Evolutionary conservation across 2,329 filamentous ascomycete species (phyloP).

Genomic region (Pyricularia sp.): DNA sequence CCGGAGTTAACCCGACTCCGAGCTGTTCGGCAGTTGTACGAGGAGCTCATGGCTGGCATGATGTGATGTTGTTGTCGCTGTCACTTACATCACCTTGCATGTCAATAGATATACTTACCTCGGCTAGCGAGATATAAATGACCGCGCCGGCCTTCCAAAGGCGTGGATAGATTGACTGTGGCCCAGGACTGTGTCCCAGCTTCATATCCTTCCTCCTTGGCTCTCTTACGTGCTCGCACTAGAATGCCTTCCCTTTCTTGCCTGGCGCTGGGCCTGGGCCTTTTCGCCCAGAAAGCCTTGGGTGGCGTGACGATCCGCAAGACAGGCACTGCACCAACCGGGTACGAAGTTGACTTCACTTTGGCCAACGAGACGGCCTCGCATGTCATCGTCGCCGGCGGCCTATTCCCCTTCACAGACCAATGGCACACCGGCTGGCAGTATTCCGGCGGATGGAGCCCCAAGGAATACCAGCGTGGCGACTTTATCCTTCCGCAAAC

Average conservation of each 20-base stretch:
- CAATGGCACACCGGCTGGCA: constrained; percentile 17
- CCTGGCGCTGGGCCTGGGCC: neutral
- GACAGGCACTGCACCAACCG: constrained; percentile 15
- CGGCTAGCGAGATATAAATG: neutral
- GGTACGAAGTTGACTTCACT: constrained; percentile 18
- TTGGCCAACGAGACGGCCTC: constrained; percentile 15
- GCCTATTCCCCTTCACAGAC: constrained; percentile 17
- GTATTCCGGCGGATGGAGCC: constrained; percentile 12
- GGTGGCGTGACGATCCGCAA: constrained; percentile 14
- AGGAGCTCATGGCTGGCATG: neutral
- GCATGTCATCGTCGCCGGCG: constrained; percentile 17
- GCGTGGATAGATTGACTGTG: neutral
- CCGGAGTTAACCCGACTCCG: neutral
- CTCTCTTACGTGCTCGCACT: neutral
- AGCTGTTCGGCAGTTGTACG: neutral
- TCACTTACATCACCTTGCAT: neutral
- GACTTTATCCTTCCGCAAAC: constrained; percentile 14
- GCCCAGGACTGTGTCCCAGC: neutral
- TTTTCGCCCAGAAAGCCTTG: neutral
- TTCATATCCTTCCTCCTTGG: neutral
- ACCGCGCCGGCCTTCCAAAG: neutral
- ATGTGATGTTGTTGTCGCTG: neutral
- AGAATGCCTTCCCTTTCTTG: neutral
- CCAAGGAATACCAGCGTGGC: constrained; percentile 17
- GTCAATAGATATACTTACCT: no score